Evolutionary conservation across 768 basidiomycete species (phyloP).

Genomic region (Boletus rex-veris): DNA sequence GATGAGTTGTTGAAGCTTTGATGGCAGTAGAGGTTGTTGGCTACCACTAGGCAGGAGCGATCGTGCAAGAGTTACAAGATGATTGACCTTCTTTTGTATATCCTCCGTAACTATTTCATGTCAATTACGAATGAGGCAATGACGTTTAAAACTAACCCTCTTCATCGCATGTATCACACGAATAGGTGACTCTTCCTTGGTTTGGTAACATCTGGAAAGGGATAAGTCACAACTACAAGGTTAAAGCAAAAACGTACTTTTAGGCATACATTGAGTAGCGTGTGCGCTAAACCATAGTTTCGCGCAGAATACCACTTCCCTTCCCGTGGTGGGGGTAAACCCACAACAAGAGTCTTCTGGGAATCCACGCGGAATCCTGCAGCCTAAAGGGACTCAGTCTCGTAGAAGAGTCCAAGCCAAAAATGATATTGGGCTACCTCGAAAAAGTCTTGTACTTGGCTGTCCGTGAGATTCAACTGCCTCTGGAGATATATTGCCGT

Average conservation of each 20-base stretch:
- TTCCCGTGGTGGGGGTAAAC: conserved; percentile 40
- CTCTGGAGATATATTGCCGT: conserved; percentile 42
- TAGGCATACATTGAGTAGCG: conserved; percentile 36
- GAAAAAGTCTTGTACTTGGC: conserved; percentile 44
- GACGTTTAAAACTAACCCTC: conserved; percentile 13
- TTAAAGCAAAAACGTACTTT: conserved; percentile 23
- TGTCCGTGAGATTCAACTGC: conserved; percentile 39
- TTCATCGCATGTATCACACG: conserved; percentile 20
- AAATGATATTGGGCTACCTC: conserved; percentile 29
- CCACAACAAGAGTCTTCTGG: conserved; percentile 40
- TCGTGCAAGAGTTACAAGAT: conserved; percentile 38
- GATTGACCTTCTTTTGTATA: conserved; percentile 37
- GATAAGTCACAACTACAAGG: not conserved
- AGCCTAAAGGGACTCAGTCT: conserved; percentile 25
- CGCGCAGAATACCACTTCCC: conserved; percentile 35
- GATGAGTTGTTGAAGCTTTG: conserved; percentile 33
- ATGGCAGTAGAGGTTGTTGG: conserved; percentile 29
- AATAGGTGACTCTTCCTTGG: conserved; percentile 30
- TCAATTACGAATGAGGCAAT: not conserved
- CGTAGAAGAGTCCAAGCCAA: not conserved
- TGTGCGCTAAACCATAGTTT: conserved; percentile 44
- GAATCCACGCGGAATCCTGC: conserved; percentile 42
- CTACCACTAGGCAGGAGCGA: conserved; percentile 38
- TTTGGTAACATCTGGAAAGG: conserved; percentile 42
- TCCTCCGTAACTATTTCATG: conserved; percentile 29